phyloP scores from a whole-genome alignment of 2,329 filamentous ascomycete species.

The Colletotrichum musicola region DNA sequence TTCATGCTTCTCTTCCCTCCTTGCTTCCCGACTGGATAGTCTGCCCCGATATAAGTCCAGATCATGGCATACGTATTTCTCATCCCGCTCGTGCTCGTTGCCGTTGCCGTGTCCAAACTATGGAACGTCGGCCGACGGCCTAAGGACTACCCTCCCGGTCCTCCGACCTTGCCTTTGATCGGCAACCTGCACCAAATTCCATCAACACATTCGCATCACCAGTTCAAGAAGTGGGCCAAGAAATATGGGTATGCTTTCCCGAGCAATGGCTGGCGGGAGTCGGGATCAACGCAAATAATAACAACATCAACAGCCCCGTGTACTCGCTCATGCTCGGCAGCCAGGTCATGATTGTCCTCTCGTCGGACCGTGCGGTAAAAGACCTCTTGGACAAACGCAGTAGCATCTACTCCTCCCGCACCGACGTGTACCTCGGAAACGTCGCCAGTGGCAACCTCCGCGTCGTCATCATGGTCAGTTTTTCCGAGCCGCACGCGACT shows the following conservation, averaged over 20 bases:
- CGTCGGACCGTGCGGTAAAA: conserved; percentile 58
- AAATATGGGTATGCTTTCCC: conserved; percentile 52
- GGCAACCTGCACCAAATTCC: conserved; percentile 67
- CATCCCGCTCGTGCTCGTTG: neutral
- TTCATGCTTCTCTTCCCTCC: no score
- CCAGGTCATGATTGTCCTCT: conserved; percentile 60
- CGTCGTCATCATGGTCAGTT: conserved; percentile 22
- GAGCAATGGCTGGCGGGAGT: no score
- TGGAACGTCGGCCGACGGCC: conserved; percentile 18
- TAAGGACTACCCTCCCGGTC: conserved; percentile 58
- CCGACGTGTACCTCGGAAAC: conserved; percentile 37
- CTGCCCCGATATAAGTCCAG: no score
- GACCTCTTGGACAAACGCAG: conserved; percentile 65
- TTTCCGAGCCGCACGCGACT: neutral
- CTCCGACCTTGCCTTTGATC: conserved; percentile 62
- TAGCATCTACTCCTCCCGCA: conserved; percentile 62
- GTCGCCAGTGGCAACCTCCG: conserved; percentile 14
- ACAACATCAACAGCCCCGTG: conserved; percentile 56
- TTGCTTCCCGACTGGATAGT: no score
- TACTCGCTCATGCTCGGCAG: conserved; percentile 65
- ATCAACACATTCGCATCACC: conserved; percentile 53
- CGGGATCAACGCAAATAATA: no score
- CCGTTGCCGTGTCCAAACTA: neutral
- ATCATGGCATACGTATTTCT: neutral
- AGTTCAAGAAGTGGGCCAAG: conserved; percentile 65